Conservation (phyloP, 495 filamentous ascomycete species). For the Acidiella bohemica region DNA sequence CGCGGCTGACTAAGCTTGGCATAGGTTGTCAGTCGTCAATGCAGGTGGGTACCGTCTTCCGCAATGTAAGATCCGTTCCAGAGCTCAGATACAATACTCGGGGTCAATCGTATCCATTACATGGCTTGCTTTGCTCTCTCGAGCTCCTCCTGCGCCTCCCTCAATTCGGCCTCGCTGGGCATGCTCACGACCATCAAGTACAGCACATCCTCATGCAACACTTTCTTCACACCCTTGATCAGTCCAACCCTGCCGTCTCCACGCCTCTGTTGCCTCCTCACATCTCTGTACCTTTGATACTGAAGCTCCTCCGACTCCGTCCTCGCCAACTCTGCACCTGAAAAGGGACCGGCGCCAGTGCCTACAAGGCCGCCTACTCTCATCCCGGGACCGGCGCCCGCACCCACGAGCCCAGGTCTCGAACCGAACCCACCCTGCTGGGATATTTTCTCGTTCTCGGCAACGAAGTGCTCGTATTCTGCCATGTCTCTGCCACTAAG, state of each 20-base stretch:
- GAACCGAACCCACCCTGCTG: neutral
- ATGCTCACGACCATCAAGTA: slow-evolving; percentile 27
- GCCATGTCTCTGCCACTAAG: neutral
- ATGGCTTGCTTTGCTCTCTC: no score
- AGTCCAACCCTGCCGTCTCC: neutral
- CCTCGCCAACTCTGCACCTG: neutral
- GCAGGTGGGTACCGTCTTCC: no score
- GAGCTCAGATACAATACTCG: no score
- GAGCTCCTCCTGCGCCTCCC: slow-evolving; percentile 10
- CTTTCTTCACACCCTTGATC: slow-evolving; percentile 13
- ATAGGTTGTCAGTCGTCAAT: no score
- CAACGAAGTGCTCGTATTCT: neutral
- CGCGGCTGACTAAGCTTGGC: no score
- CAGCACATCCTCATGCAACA: slow-evolving; percentile 23
- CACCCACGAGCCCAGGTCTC: neutral
- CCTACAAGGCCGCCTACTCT: neutral
- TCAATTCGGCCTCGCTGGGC: slow-evolving; percentile 21
- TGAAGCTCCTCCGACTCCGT: neutral
- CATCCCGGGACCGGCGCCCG: neutral
- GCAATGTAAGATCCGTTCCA: no score
- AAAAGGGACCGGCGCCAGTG: neutral
- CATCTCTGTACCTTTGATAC: neutral
- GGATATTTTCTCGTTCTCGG: neutral
- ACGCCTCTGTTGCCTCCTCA: neutral
- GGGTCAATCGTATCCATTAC: no score